Conservation (phyloP, 345 rosid genomes). For the Eucalyptus cloeziana region DNA sequence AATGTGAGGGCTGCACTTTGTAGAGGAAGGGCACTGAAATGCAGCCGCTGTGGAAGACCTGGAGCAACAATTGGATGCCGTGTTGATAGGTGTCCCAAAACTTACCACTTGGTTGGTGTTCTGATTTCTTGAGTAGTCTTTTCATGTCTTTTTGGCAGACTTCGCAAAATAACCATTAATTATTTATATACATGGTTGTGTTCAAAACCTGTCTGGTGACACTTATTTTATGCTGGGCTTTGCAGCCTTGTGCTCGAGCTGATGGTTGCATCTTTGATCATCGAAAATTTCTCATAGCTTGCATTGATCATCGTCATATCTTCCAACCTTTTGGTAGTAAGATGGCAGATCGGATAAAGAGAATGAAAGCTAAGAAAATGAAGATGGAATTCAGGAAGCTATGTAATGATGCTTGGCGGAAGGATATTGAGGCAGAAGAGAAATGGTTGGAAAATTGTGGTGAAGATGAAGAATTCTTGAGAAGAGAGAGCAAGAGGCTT, state of each 20-base stretch:
- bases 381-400: conserved; percentile 59
- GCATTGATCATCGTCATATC: conserved; percentile 80
- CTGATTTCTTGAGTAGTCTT: not conserved
- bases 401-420: conserved; percentile 82
- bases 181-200: not conserved
- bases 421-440: conserved; percentile 95
- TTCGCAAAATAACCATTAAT: not conserved
- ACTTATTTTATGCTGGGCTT: not conserved
- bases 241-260: conserved; percentile 98
- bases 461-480: conserved; percentile 97
- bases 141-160: not conserved
- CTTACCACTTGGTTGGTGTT: conserved; percentile 87
- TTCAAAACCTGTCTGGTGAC: not conserved
- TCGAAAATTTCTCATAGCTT: conserved; percentile 96
- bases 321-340: conserved; percentile 76
- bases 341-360: conserved; percentile 45
- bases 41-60: conserved; percentile 93
- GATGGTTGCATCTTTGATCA: conserved; percentile 93
- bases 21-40: conserved; percentile 90
- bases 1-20: conserved; percentile 93
- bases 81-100: conserved; percentile 94
- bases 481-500: conserved; percentile 94
- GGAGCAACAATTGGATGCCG: conserved; percentile 99
- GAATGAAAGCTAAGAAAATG: conserved; percentile 77
- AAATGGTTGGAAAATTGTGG: conserved; percentile 99